Evolutionary conservation across 1,284 basidiomycete genomes (phyloP).

Genomic region (Pyrrhoderma lamaoense): DNA sequence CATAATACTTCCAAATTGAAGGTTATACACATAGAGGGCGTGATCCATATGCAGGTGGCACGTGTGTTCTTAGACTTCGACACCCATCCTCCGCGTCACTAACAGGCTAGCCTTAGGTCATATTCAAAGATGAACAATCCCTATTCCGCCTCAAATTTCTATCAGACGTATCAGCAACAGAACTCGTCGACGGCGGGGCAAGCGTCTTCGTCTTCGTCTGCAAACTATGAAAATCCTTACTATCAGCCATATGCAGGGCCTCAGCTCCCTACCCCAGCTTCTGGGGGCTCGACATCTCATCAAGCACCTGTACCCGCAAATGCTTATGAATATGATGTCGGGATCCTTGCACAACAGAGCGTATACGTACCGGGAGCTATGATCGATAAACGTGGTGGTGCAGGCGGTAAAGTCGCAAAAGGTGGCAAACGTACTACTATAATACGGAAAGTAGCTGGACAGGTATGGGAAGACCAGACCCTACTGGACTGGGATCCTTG

Average conservation of each 20-base stretch:
- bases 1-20: too few species aligned
- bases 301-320: conserved; percentile 84
- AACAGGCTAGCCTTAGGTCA: neutral
- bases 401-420: conserved; percentile 78
- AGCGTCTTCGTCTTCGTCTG: conserved; percentile 29
- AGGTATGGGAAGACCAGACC: conserved; percentile 97
- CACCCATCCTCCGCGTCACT: neutral
- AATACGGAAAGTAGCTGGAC: conserved; percentile 88
- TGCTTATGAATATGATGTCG: conserved; percentile 83
- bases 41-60: too few species aligned
- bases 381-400: conserved; percentile 77
- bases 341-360: conserved; percentile 79
- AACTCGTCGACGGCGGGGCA: conserved; percentile 34
- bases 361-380: conserved; percentile 84
- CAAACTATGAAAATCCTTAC: conserved; percentile 63
- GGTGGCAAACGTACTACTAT: conserved; percentile 94
- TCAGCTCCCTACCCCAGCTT: conserved; percentile 56
- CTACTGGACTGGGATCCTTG: conserved; percentile 97
- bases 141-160: conserved; percentile 32
- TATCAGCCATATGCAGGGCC: conserved; percentile 73
- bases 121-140: conserved; percentile 29
- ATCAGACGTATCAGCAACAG: conserved; percentile 35
- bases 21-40: too few species aligned
- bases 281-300: conserved; percentile 42
- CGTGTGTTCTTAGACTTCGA: neutral